Evolutionary conservation across 768 basidiomycete species (phyloP), one percentile per base, ranked within the genome.

Genomic region (Suillus sp.): DNA sequence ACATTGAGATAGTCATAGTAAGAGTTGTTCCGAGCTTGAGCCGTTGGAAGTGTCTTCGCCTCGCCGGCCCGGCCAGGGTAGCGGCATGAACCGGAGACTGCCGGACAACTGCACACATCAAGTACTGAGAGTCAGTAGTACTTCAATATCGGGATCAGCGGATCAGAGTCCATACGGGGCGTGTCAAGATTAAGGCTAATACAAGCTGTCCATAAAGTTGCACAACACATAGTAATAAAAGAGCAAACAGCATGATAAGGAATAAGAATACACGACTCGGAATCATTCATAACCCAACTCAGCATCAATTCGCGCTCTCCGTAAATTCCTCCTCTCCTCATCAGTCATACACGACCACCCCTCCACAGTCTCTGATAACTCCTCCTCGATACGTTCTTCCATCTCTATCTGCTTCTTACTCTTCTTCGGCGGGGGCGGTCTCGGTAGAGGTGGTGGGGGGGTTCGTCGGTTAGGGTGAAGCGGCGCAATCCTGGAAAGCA

Each of bases 361-460:
- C 13, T 90, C 90, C 3, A 90, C 78, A 48, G 80, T 86, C 65
- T 93, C 91, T 30, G 89, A 79, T 62, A 93, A 75, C 75, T 93
- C 91, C 72, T 90, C 85, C 71, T 92, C 91, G 83, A 92, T 92
- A 69, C 82, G 83, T 72, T 93, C 91, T 75, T 93, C 91, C 69
- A 84, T 75, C 69, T 87, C 84, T 27, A 90, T 74, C 75, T 91
- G 85, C 72, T 92, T 93, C 80, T 92, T 92, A 59, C 85, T 87
- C 79, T 93, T 93, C 77, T 87, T 90, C 65, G 82, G 84, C 51
- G 87, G 86, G 5, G 90, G 89, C 0, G 86, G 86, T 4, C 86
- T 84, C 1, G 91, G 91, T 2, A 79, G 81, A 0, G 89, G 88
- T 0, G 89, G 91, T 0, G 91, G 91, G 0, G 91, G 91, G 1